A percentile compares a stretch with the other conserved stretches of the same genome.
Conservation (phyloP, 768 basidiomycete genomes). For the Lentinula lateritia region DNA sequence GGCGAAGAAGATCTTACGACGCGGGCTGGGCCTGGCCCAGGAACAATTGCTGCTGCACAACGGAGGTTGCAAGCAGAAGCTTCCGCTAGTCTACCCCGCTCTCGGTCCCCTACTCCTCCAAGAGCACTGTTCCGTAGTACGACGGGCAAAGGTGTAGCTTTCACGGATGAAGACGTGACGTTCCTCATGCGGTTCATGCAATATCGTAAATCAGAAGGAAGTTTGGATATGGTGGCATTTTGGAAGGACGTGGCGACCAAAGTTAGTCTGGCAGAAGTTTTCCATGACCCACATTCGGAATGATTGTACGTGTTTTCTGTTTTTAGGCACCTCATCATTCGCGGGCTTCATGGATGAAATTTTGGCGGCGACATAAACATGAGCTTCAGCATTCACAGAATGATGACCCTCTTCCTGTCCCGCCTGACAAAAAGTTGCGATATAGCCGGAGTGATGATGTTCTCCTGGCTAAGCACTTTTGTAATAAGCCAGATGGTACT, state of each 20-base stretch:
- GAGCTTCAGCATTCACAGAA: conserved; percentile 63
- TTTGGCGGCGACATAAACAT: conserved; percentile 84
- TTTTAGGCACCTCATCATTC: conserved; percentile 82
- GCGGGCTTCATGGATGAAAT: conserved; percentile 93
- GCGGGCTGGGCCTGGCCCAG: conserved; percentile 29
- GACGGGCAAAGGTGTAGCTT: conserved; percentile 86
- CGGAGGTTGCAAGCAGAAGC: conserved; percentile 20
- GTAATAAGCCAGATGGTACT: conserved; percentile 69
- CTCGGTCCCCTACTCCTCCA: conserved; percentile 78
- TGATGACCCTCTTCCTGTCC: conserved; percentile 66
- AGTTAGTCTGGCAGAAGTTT: conserved; percentile 31
- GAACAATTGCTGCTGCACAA: conserved; percentile 39
- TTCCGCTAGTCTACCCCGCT: conserved; percentile 32
- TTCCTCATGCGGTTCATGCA: conserved; percentile 76
- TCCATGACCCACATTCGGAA: neutral
- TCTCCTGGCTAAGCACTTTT: conserved; percentile 71
- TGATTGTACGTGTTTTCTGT: conserved; percentile 2
- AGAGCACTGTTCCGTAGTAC: conserved; percentile 77
- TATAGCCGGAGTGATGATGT: conserved; percentile 79
- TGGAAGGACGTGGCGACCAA: conserved; percentile 75
- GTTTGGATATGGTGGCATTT: conserved; percentile 69
- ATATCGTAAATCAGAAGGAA: conserved; percentile 68
- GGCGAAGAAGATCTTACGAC: conserved; percentile 31
- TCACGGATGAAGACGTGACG: conserved; percentile 76
- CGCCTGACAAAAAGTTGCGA: conserved; percentile 84